phyloP scores from a whole-genome alignment of 495 filamentous ascomycete species.

The Aspergillus haitiensis region DNA sequence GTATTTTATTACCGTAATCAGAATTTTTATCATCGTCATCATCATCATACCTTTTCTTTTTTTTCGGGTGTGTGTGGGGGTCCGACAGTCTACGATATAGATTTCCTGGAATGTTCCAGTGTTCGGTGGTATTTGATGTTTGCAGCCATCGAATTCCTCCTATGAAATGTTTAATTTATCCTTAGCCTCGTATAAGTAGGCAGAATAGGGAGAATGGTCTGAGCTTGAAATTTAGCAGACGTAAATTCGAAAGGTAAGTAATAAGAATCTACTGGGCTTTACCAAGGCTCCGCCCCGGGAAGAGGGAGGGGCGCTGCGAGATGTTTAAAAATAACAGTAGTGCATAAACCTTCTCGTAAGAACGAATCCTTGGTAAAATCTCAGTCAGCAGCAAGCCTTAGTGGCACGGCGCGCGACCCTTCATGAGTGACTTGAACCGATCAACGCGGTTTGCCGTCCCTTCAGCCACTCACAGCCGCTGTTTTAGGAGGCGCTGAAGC shows the following conservation, averaged over 20 bases:
- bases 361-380: too few species aligned
- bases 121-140: conserved; percentile 15
- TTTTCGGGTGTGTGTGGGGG: conserved; percentile 6
- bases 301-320: too few species aligned
- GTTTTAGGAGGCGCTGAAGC: background rate
- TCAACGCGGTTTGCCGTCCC: conserved; percentile 23
- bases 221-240: background rate
- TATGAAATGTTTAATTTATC: background rate
- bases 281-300: too few species aligned
- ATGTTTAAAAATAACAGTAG: conserved; percentile 1
- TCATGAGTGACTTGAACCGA: conserved; percentile 13
- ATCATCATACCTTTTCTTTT: background rate
- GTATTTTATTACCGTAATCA: conserved; percentile 6
- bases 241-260: background rate
- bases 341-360: too few species aligned
- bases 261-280: too few species aligned
- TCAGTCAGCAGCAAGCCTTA: background rate
- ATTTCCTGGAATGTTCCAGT: conserved; percentile 22
- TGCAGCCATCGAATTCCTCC: background rate
- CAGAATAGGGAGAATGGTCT: background rate
- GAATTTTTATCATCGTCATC: background rate
- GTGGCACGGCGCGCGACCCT: conserved; percentile 1
- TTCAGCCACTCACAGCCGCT: conserved; percentile 19
- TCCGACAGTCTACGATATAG: background rate
- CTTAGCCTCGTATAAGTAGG: background rate